Evolutionary conservation across 768 basidiomycete species (phyloP), one percentile per base, ranked within the genome.

Genomic region (Leccinum boreale): DNA sequence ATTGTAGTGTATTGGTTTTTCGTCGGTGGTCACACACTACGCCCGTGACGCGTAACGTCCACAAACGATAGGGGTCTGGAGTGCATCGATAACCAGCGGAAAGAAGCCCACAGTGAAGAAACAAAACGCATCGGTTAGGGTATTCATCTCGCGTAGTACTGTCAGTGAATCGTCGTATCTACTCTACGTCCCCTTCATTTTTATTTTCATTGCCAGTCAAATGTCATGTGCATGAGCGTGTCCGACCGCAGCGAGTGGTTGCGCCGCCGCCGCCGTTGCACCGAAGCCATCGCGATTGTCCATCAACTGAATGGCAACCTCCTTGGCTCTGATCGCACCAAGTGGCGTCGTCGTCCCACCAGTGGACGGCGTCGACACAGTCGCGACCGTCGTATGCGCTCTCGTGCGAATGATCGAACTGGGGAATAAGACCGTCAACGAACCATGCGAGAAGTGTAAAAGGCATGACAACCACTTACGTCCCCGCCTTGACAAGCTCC

Each of bases 261-360:
- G 52, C 3, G 39, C 19, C 2, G 21, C 19, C n/a, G 33, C 26
- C 17, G 36, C 15, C 36, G 36, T 39, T 21, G 28, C 15, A 10
- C 54, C 46, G 0, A 50, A 26, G 15, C 9, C 52, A 9, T 65
- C 58, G 3, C 45, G 50, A 57, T 52, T 26, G 9, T 19, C 51
- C 54, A 62, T 51, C 47, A 63, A 59, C 46, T 61, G 58, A 1
- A 35, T 26, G 70, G 86, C 65, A 60, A 93, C 89, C 82, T 94
- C 90, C 62, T 85, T 81, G 56, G 81, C 82, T 23, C 90, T 88
- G 62, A 85, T 90, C 58, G 85, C 67, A 29, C 76, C 78, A 79
- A 88, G 58, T 17, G 63, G 67, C 48, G 65, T 64, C 9, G 64
- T 65, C 48, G 70, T 64, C 9, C 67, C 56, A 12, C 67, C 52